Evolutionary conservation across 768 basidiomycete species (phyloP).

Genomic region (Leucocoprinus leucothites): DNA sequence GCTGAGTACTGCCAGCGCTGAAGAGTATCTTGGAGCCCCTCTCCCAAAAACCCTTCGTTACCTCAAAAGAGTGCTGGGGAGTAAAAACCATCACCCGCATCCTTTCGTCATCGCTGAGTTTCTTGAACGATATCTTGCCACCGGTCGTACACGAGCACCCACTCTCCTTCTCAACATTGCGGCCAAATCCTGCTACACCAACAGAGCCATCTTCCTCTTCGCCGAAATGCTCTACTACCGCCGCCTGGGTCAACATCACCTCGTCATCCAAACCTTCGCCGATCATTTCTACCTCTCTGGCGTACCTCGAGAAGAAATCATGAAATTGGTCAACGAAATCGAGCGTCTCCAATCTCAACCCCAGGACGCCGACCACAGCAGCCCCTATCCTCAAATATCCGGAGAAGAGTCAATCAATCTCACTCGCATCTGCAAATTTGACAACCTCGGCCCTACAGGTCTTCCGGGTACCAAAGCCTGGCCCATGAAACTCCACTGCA

Average conservation of each 20-base stretch:
- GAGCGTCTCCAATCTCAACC: slow-evolving; percentile 7
- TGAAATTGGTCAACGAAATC: slow-evolving; percentile 17
- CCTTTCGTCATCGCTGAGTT: slow-evolving; percentile 29
- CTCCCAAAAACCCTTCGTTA: slow-evolving; percentile 17
- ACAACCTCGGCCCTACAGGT: slow-evolving; percentile 7
- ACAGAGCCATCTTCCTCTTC: slow-evolving; percentile 28
- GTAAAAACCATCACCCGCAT: slow-evolving; percentile 18
- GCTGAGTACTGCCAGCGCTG: neutral
- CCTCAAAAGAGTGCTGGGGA: slow-evolving; percentile 19
- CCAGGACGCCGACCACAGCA: slow-evolving; percentile 5
- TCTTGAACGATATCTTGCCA: slow-evolving; percentile 29
- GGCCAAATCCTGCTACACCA: slow-evolving; percentile 18
- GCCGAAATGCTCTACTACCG: slow-evolving; percentile 44
- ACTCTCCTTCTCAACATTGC: slow-evolving; percentile 29
- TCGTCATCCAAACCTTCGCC: slow-evolving; percentile 43
- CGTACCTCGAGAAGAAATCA: slow-evolving; percentile 41
- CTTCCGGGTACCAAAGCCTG: slow-evolving; percentile 27
- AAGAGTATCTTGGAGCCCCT: neutral
- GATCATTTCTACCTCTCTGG: slow-evolving; percentile 51
- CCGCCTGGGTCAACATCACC: slow-evolving; percentile 20
- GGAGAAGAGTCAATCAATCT: neutral
- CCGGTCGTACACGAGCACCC: slow-evolving; percentile 31
- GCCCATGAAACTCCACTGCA: slow-evolving; percentile 30
- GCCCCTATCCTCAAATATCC: neutral
- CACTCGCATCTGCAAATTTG: slow-evolving; percentile 11